Evolutionary conservation across 768 basidiomycete genomes (phyloP).

Genomic region (Hemileccinum rubropunctum): DNA sequence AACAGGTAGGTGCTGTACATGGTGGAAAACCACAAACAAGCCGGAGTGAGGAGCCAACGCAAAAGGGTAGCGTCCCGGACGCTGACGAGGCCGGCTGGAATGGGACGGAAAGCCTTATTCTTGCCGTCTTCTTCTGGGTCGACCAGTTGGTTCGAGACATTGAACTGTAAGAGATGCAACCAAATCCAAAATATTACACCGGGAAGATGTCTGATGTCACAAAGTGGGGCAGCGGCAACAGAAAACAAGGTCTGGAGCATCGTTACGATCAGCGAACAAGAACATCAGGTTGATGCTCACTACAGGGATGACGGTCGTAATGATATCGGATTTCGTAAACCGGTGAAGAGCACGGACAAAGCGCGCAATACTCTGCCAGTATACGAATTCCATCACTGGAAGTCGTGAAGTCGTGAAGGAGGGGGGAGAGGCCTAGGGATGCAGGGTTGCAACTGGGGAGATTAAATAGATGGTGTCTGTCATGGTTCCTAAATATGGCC

Average conservation of each 20-base stretch:
- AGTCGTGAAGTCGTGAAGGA: slow-evolving; percentile 20
- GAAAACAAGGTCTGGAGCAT: slow-evolving; percentile 34
- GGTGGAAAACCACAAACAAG: slow-evolving; percentile 38
- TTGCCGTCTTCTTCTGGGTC: slow-evolving; percentile 40
- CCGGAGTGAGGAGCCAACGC: slow-evolving; percentile 35
- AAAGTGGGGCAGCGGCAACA: slow-evolving; percentile 31
- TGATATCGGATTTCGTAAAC: slow-evolving; percentile 26
- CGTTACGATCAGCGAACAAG: background rate
- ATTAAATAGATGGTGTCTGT: slow-evolving; percentile 20
- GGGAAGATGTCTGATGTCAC: slow-evolving; percentile 16
- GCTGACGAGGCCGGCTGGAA: slow-evolving; percentile 44
- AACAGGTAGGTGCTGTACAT: slow-evolving; percentile 32
- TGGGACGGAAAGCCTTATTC: slow-evolving; percentile 45
- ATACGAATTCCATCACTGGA: slow-evolving; percentile 15
- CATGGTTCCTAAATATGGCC: slow-evolving; percentile 4
- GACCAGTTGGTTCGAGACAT: slow-evolving; percentile 42
- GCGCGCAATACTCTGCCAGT: slow-evolving; percentile 10
- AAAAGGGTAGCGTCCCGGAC: slow-evolving; percentile 34
- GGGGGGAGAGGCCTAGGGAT: background rate
- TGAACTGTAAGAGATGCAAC: slow-evolving; percentile 46
- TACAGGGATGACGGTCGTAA: slow-evolving; percentile 27
- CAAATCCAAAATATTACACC: slow-evolving; percentile 43
- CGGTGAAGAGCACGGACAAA: slow-evolving; percentile 18
- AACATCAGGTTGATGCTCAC: slow-evolving; percentile 6
- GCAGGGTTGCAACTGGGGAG: background rate